These are phyloP conservation scores for Kandelia obovata DNA, from an alignment of 345 rosid genomes.

Conservation along the genomic window DNA sequence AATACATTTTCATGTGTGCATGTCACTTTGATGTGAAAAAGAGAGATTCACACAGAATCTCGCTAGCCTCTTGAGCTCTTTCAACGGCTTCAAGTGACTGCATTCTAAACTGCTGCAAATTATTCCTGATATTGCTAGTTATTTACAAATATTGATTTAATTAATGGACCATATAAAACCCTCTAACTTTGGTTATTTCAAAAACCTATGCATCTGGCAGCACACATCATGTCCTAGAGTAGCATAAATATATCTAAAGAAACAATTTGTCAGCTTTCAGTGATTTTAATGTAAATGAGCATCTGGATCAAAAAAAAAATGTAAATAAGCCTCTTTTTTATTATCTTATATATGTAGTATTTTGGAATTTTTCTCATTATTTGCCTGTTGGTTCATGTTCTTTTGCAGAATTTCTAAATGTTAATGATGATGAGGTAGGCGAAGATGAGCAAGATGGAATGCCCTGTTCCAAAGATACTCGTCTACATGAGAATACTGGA, in stretches of 20 bases:
- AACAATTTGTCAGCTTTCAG: neutral
- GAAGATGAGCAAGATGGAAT: slow-evolving; percentile 61
- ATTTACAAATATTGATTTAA: neutral
- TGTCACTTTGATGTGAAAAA: too few relatives aligned
- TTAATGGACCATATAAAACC: neutral
- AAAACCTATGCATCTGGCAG: neutral
- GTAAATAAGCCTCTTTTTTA: neutral
- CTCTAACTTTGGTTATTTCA: neutral
- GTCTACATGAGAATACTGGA: slow-evolving; percentile 78
- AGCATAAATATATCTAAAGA: neutral
- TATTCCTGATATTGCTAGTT: neutral
- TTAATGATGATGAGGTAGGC: slow-evolving; percentile 75
- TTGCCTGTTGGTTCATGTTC: slow-evolving; percentile 2
- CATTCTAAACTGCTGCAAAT: neutral
- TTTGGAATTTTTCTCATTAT: neutral
- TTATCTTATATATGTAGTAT: neutral
- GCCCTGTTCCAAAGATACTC: slow-evolving; percentile 51
- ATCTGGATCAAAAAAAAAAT: too few relatives aligned
- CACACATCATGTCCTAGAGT: neutral
- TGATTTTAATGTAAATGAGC: neutral
- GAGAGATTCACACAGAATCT: neutral
- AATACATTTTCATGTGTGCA: too few relatives aligned
- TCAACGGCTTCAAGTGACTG: neutral
- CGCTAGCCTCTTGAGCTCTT: neutral
- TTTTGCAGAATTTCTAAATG: slow-evolving; percentile 70